Conservation (phyloP, 2,329 filamentous ascomycete genomes). For the Aspergillus eucalypticola region DNA sequence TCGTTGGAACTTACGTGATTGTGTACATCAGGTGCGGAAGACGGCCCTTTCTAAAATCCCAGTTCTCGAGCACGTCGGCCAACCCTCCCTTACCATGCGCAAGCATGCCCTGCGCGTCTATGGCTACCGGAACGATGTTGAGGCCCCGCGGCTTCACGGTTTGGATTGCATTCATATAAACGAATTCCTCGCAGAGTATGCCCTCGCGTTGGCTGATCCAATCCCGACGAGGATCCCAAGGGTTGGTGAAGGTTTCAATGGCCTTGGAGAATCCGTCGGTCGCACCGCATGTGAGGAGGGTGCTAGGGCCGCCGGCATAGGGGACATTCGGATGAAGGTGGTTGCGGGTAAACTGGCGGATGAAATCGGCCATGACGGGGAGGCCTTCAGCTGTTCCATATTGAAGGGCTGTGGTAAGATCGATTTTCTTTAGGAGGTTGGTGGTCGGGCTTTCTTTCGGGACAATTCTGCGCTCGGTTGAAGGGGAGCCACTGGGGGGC, state of each 20-base stretch:
- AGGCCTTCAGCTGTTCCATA: constrained; percentile 85
- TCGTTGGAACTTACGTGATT: constrained; percentile 66
- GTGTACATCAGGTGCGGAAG: constrained; percentile 86
- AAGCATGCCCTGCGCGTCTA: constrained; percentile 80
- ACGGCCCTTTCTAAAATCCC: constrained; percentile 73
- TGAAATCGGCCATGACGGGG: constrained; percentile 72
- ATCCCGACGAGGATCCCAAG: constrained; percentile 70
- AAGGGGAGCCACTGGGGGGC: constrained; percentile 30
- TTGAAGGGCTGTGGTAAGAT: constrained; percentile 78
- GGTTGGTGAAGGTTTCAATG: constrained; percentile 72
- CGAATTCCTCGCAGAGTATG: constrained; percentile 75
- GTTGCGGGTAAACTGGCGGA: constrained; percentile 75
- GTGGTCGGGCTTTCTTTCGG: constrained; percentile 65
- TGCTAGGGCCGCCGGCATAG: constrained; percentile 73
- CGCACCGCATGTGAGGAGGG: constrained; percentile 76
- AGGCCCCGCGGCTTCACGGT: constrained; percentile 67
- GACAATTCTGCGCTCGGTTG: constrained; percentile 63
- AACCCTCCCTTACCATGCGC: constrained; percentile 71
- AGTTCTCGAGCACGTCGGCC: constrained; percentile 75
- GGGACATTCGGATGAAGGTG: constrained; percentile 79
- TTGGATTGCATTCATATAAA: constrained; percentile 75
- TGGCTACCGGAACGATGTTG: constrained; percentile 70
- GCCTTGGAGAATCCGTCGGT: constrained; percentile 84
- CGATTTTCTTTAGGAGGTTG: constrained; percentile 70
- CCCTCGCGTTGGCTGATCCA: constrained; percentile 70